Conservation (phyloP, 2,329 filamentous ascomycete genomes). For the Coleophoma cylindrospora region DNA sequence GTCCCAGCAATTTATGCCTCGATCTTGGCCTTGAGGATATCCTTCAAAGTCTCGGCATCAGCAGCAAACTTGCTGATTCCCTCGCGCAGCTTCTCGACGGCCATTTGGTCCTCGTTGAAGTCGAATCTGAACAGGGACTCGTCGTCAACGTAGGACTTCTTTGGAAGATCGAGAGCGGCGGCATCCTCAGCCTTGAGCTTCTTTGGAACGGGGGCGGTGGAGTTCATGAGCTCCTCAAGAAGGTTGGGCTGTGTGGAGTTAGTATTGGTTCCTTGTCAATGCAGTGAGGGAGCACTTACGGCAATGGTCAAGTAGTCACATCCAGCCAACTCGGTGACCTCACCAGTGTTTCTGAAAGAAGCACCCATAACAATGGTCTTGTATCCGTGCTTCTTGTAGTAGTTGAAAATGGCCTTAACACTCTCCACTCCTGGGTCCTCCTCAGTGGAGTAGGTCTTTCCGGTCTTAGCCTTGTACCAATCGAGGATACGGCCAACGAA, state of each 20-base stretch:
- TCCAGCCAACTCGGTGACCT: conserved; percentile 97
- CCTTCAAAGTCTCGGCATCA: conserved; percentile 90
- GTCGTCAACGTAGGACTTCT: conserved; percentile 85
- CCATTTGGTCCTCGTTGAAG: conserved; percentile 99
- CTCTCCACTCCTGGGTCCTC: conserved; percentile 96
- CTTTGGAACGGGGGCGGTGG: conserved; percentile 74
- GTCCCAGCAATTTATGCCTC: conserved; percentile 13
- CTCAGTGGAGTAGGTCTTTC: conserved; percentile 85
- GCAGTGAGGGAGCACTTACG: conserved; percentile 44
- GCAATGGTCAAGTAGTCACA: conserved; percentile 99
- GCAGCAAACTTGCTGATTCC: conserved; percentile 99
- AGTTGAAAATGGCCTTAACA: conserved; percentile 95
- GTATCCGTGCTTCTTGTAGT: conserved; percentile 99
- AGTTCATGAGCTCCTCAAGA: conserved; percentile 91
- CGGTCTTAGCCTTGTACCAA: conserved; percentile 96
- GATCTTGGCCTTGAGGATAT: conserved; percentile 85
- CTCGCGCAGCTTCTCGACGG: conserved; percentile 97
- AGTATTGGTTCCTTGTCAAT: background rate
- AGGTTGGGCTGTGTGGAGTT: conserved; percentile 64
- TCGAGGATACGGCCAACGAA: conserved; percentile 99
- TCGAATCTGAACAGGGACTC: conserved; percentile 94
- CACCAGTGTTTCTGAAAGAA: conserved; percentile 92
- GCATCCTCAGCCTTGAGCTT: conserved; percentile 78
- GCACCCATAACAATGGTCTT: conserved; percentile 99
- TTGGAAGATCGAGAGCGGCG: conserved; percentile 67